Base-by-base conservation (phyloP, 2,329 filamentous ascomycete species). In the Raffaelea ambrosiae region DNA sequence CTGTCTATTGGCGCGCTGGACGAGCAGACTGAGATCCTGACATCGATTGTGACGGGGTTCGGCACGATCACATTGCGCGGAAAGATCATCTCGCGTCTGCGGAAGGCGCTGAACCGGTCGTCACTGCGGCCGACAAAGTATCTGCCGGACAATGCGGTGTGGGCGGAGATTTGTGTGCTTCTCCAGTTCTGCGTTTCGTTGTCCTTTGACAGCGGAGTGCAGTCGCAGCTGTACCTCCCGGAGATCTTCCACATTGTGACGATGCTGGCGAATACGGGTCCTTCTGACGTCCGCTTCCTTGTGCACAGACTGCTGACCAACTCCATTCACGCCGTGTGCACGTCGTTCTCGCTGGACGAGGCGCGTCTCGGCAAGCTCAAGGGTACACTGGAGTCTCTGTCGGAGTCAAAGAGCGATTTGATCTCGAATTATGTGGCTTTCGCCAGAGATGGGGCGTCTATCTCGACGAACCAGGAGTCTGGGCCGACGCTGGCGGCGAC, bases 201-300 rank as follows among this genome's bases (percentile, higher is more conserved):
- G 44, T 85, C 82, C 2, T 86, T 86, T 54, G 78, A 84, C 59
- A 81, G 76, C 53, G 77, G 80, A 20, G 73, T 82, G 14, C 82
- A 86, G 60, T 74, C 81, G 4, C 81, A 85, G 60, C 68, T 84
- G 40, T 86, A 79, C 55, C 65, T 86, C 5, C 81, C 82, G 0
- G 82, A 86, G 58, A 71, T 86, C 41, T 85, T 85, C 59, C 82
- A 86, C 61, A 70, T 85, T 43, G 79, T 84, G 50, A 84, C 82
- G 0, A 84, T 86, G 79, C 69, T 85, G 22, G 77, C 79, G 33
- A 84, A 84, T 55, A 84, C 77, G 2, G 82, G 82, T 7, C 63
- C 72, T 11, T 63, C 71, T 10, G 74, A 79, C 11, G 68, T 83
- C 7, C 72, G 81, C 43, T 61, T 74, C 8, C 66, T 78, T 19